phyloP scores from a whole-genome alignment of 495 filamentous ascomycete species.

The Aspergillus campestris region DNA sequence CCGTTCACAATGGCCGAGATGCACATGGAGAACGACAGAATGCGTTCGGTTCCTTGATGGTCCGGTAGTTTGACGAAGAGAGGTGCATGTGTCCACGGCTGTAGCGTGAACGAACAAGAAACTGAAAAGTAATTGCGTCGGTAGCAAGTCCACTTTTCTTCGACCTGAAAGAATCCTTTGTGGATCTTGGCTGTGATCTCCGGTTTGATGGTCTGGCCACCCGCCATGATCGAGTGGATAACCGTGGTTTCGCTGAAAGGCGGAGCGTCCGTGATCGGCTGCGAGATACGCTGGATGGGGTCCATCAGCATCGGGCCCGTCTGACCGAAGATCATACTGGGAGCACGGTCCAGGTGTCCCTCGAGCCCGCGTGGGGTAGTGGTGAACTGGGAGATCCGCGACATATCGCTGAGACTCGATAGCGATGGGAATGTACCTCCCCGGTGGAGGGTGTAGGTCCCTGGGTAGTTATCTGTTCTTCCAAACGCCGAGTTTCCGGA shows the following conservation, averaged over 20 bases:
- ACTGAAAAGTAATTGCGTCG: conserved; percentile 91
- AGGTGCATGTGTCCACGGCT: conserved; percentile 33
- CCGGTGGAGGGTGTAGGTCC: conserved; percentile 27
- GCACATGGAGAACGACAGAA: conserved; percentile 66
- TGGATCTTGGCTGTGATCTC: conserved; percentile 82
- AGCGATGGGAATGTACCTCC: conserved; percentile 22
- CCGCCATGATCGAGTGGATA: conserved; percentile 50
- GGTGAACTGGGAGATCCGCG: conserved; percentile 25
- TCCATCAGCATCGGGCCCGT: conserved; percentile 20
- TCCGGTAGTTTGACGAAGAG: conserved; percentile 37
- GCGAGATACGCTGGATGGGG: conserved; percentile 22
- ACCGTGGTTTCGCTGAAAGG: conserved; percentile 51
- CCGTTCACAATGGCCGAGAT: conserved; percentile 81
- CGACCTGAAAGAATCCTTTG: conserved; percentile 83
- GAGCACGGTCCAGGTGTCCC: conserved; percentile 25
- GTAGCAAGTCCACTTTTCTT: conserved; percentile 93
- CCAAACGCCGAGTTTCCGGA: conserved; percentile 21
- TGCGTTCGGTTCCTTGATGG: conserved; percentile 47
- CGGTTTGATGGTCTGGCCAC: conserved; percentile 56
- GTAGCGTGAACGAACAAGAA: conserved; percentile 68
- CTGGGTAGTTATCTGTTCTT: conserved; percentile 27
- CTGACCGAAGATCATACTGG: conserved; percentile 23
- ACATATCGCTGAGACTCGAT: conserved; percentile 27
- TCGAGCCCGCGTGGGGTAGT: conserved; percentile 29
- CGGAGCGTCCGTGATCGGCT: conserved; percentile 32